Evolutionary conservation across 192 early-diverging fungal species (phyloP), one percentile per base, ranked within the genome.

Genomic region (Mycoemilia scoparia): DNA sequence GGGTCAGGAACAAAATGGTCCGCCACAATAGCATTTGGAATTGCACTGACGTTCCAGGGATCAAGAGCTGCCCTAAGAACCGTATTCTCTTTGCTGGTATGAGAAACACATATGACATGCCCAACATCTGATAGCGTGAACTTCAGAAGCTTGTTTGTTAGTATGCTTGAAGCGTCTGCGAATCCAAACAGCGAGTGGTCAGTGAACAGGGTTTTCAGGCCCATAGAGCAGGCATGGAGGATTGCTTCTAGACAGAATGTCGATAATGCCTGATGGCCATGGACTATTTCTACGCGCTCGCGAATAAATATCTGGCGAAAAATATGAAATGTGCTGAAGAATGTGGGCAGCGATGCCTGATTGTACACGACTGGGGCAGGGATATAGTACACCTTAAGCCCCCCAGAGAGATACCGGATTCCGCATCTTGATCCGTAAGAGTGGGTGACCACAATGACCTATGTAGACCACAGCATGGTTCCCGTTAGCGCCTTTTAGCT

Each of bases 51-150:
- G 39, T 75, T 71, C 37, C 67, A 58, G 7, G 93, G 93, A 24
- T 84, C 77, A 13, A 98, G 66, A 4, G 82, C 76, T 1, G 87
- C 93, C 12, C 93, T 66, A 17, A 98, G 56, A 7, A 98, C 93
- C 1, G 93, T 98, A 57, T 98, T 98, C 57, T 96, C 93, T 57
- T 95, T 98, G 66, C 90, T 90, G 40, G 93, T 98, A 57, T 96
- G 82, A 13, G 87, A 92, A 11, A 98, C 93, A 43, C 93, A 98
- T 27, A 98, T 90, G 15, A 91, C 88, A 54, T 95, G 90, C 38
- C 90, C 80, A 20, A 96, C 71, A 40, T 98, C 93, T n/a, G 82
- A 85, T 16, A 98, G 51, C 4, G 91, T 91, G 35, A 93, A 96
- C 38, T 98, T 95, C 8, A 96, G 65, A 36, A 96, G 57, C 62